Conservation (phyloP, 2,329 filamentous ascomycete genomes). For the Coleophoma eucalyptorum region DNA sequence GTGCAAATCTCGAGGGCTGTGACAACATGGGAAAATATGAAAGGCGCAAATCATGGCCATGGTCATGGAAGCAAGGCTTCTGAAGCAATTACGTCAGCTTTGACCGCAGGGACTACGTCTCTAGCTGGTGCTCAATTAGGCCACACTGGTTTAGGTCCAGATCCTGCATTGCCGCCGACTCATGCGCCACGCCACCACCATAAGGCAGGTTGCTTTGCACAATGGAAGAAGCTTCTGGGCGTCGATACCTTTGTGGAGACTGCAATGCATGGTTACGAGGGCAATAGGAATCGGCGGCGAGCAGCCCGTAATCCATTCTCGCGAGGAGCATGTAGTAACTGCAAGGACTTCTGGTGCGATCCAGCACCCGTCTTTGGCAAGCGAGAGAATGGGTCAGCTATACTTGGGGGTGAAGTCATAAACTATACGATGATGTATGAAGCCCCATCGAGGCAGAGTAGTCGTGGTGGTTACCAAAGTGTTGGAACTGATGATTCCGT, state of each 20-base stretch:
- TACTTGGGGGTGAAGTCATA: conserved; percentile 73
- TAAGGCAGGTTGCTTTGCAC: conserved; percentile 64
- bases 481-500: conserved; percentile 8
- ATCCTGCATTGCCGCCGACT: conserved; percentile 44
- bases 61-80: conserved; percentile 45
- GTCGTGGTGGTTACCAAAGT: conserved; percentile 7
- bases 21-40: conserved; percentile 97
- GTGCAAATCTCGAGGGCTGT: conserved; percentile 88
- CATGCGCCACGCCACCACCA: conserved; percentile 43
- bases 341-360: conserved; percentile 95
- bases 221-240: conserved; percentile 82
- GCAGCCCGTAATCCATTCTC: conserved; percentile 75
- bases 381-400: conserved; percentile 68
- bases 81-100: conserved; percentile 65
- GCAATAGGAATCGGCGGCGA: conserved; percentile 42
- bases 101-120: conserved; percentile 66
- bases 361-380: conserved; percentile 75
- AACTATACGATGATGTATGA: conserved; percentile 93
- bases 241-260: conserved; percentile 94
- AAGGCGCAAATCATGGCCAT: conserved; percentile 64
- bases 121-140: conserved; percentile 68
- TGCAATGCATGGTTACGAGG: conserved; percentile 67
- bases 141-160: conserved; percentile 59
- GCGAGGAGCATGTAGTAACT: conserved; percentile 80
- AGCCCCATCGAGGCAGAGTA: conserved; percentile 64